Percentiles rank a stretch among this genome's conserved stretches.
phyloP scores from a whole-genome alignment of 176 grass and related monocot genomes.

The Zoysia pacifica region DNA sequence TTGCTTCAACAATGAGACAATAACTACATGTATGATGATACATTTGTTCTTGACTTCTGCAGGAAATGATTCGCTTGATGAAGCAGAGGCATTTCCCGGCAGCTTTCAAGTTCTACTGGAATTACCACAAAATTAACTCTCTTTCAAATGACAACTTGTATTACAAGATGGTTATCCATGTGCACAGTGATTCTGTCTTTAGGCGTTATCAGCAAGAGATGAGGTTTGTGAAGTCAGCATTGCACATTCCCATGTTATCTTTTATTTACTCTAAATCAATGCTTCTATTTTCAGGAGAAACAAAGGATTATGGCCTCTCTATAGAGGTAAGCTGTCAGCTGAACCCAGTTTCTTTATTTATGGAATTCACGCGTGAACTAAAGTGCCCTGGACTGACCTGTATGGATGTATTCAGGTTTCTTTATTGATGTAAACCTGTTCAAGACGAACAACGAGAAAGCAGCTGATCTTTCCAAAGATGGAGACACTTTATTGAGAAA shows the following conservation, averaged over 20 bases:
- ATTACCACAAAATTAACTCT: slow-evolving; percentile 78
- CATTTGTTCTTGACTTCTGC: slow-evolving; percentile 40
- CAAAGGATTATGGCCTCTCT: slow-evolving; percentile 91
- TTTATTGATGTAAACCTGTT: slow-evolving; percentile 96
- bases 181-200: slow-evolving; percentile 86
- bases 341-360: slow-evolving; percentile 16
- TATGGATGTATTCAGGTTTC: slow-evolving; percentile 69
- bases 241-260: slow-evolving; percentile 26
- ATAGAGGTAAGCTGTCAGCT: slow-evolving; percentile 64
- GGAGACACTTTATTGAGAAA: slow-evolving; percentile 61
- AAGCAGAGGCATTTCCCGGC: slow-evolving; percentile 67
- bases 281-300: slow-evolving; percentile 68
- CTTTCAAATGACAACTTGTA: slow-evolving; percentile 70
- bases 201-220: slow-evolving; percentile 95
- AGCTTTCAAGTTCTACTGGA: slow-evolving; percentile 90
- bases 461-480: slow-evolving; percentile 68
- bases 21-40: slow-evolving; percentile 26
- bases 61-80: slow-evolving; percentile 96
- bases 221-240: slow-evolving; percentile 49
- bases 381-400: slow-evolving; percentile 24
- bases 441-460: slow-evolving; percentile 75
- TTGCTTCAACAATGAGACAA: background rate
- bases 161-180: slow-evolving; percentile 98
- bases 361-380: slow-evolving; percentile 23
- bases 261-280: slow-evolving; percentile 28